Evolutionary conservation across 352 stramenopile species (phyloP).

Genomic region (Plasmopara halstedii): DNA sequence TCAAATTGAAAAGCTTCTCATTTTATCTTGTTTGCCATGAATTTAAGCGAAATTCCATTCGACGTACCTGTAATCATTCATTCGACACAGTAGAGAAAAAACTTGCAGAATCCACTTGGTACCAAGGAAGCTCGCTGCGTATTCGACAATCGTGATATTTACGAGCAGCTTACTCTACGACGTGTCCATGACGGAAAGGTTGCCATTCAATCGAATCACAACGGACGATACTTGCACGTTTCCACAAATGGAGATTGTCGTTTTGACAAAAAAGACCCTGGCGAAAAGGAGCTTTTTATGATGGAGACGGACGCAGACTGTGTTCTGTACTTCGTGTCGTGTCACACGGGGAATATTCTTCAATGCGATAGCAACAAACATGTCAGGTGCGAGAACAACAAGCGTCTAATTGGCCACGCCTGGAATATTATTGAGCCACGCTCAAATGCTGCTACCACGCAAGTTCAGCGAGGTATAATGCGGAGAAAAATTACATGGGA

Average conservation of each 20-base stretch:
- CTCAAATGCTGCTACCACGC: background rate
- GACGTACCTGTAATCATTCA: slow-evolving; percentile 23
- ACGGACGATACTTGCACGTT: slow-evolving; percentile 23
- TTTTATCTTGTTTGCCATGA: no score
- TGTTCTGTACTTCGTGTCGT: slow-evolving; percentile 25
- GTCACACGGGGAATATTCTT: slow-evolving; percentile 20
- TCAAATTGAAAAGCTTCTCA: no score
- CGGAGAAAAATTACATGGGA: no score
- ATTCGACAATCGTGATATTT: slow-evolving; percentile 18
- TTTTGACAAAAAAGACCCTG: slow-evolving; percentile 21
- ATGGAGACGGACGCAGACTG: slow-evolving; percentile 24
- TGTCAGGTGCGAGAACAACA: slow-evolving; percentile 19
- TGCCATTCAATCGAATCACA: slow-evolving; percentile 20
- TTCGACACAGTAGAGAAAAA: slow-evolving; percentile 12
- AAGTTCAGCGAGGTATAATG: no score
- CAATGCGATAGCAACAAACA: slow-evolving; percentile 12
- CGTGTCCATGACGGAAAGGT: slow-evolving; percentile 24
- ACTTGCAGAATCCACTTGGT: slow-evolving; percentile 24
- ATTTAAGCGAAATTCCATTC: slow-evolving; percentile 27
- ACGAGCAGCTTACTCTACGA: slow-evolving; percentile 24
- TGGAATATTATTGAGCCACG: slow-evolving; percentile 23
- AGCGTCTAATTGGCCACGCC: slow-evolving; percentile 10
- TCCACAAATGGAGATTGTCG: slow-evolving; percentile 17
- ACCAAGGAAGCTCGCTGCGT: slow-evolving; percentile 28
- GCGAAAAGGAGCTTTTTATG: slow-evolving; percentile 24